A percentile compares a stretch with the other conserved stretches of the same genome.
These are phyloP conservation scores for Xylaria sp. DNA, from an alignment of 2,329 filamentous ascomycete species.

Conservation along the genomic window DNA sequence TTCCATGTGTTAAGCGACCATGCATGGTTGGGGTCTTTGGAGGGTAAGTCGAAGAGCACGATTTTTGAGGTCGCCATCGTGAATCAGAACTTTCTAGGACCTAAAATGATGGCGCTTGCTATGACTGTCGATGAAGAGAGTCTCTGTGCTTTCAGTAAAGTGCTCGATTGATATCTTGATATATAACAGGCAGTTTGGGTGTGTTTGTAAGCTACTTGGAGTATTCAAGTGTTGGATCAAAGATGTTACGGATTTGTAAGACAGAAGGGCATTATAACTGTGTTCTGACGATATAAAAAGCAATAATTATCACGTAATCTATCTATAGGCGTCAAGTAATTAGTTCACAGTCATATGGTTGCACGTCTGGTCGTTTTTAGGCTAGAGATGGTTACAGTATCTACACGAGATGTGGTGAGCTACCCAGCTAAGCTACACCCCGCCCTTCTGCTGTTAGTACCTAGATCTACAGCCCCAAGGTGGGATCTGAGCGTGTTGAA, in stretches of 20 bases:
- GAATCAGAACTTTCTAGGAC: background rate
- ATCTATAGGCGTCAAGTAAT: background rate
- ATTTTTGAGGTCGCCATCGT: slow-evolving; percentile 51
- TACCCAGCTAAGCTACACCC: background rate
- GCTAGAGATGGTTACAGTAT: background rate
- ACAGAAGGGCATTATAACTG: background rate
- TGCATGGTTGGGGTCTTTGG: slow-evolving; percentile 57
- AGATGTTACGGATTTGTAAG: slow-evolving; percentile 21
- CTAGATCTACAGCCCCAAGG: background rate
- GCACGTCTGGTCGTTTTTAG: background rate
- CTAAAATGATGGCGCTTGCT: background rate
- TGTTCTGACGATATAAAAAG: background rate
- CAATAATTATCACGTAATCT: slow-evolving; percentile 4
- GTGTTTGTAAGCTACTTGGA: background rate
- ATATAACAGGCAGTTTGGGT: background rate
- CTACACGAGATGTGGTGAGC: background rate
- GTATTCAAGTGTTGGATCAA: background rate
- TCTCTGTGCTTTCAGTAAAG: background rate
- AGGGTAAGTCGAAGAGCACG: slow-evolving; percentile 72
- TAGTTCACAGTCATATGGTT: background rate
- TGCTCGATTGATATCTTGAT: background rate
- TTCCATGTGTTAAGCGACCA: slow-evolving; percentile 81
- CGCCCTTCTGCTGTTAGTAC: background rate
- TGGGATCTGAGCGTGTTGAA: background rate
- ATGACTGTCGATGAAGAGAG: background rate